Evolutionary conservation across 805 yeast species (phyloP).

Genomic region (Cyberlindnera saturnus): DNA sequence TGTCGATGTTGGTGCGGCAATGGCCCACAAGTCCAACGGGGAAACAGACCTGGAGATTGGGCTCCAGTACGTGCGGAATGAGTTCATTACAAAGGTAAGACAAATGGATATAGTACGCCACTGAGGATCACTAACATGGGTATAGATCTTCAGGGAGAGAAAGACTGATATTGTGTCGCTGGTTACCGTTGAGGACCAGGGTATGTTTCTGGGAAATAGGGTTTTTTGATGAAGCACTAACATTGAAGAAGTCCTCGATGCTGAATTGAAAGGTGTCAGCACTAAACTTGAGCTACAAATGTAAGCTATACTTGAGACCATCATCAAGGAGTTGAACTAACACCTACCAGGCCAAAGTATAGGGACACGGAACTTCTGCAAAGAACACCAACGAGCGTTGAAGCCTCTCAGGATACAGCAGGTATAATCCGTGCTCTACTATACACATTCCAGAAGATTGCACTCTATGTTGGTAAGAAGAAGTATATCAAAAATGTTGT

Average conservation of each 20-base stretch:
- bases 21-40: conserved; percentile 27
- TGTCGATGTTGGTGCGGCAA: conserved; percentile 41
- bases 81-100: conserved; percentile 24
- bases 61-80: conserved; percentile 35
- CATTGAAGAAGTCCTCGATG: not conserved
- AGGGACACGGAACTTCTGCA: conserved; percentile 1
- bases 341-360: conserved; percentile 2
- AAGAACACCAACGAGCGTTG: conserved; percentile 1
- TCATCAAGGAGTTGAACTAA: not conserved
- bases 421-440: conserved; percentile 13
- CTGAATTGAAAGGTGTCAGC: conserved; percentile 3
- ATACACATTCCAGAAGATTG: conserved; percentile 7
- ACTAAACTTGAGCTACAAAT: conserved; percentile 1
- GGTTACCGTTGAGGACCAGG: conserved; percentile 22
- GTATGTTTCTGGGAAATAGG: conserved; percentile 3
- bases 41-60: conserved; percentile 31
- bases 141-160: conserved; percentile 20
- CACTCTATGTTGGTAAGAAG: conserved; percentile 14
- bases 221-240: too few species aligned
- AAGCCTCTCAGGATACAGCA: conserved; percentile 3
- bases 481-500: conserved; percentile 21
- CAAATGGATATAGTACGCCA: not conserved
- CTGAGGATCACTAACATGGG: not conserved
- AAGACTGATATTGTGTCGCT: conserved; percentile 36
- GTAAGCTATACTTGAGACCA: not conserved